Base-by-base conservation (phyloP, 176 grass and related monocot species). In the Puya raimondii region DNA sequence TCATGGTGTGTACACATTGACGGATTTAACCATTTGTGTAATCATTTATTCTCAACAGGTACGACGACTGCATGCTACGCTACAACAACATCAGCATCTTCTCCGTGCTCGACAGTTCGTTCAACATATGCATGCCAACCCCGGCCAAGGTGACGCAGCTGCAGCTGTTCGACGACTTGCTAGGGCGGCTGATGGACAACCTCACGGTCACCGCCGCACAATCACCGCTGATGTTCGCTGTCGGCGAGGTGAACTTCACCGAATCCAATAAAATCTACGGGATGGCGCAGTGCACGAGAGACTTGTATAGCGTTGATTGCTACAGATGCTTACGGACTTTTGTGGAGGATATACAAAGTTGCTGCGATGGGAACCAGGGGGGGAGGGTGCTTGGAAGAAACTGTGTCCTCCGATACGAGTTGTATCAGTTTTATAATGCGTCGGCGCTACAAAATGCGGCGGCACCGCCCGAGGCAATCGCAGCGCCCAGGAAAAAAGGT, bases 81-180 rank as follows among this genome's bases (percentile, higher is more conserved):
- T 67, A 83, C 79, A 71, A 75, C 11, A 52, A 80, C 76, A 9
- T 1, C 53, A 79, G 21, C 71, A 85, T 92, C 76, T 74, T 82
- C 76, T 78, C 79, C 59, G 3, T 2, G 15, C 0, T 0, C 13
- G 72, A 75, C 71, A 11, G n/a, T 2, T 11, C 48, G 52, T 0
- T 0, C 4, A 7, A 23, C 13, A 0, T 8, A 0, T 33, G 1
- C 23, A 0, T 2, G 1, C 53, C 13, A 0, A 70, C 63, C 22
- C 0, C 0, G 52, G 0, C 4, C 0, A 74, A 72, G 51, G 21
- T 42, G 8, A 66, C 65, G n/a, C 17, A 79, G 33, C 63, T 61
- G 26, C 56, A 74, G 48, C 13, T 0, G 65, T 88, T 92, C 57
- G 10, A 0, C 3, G 0, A 33, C 26, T 3, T 12, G 65, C 49